phyloP scores from a whole-genome alignment of 805 yeast genomes.

The Monosporozyma aquatica region DNA sequence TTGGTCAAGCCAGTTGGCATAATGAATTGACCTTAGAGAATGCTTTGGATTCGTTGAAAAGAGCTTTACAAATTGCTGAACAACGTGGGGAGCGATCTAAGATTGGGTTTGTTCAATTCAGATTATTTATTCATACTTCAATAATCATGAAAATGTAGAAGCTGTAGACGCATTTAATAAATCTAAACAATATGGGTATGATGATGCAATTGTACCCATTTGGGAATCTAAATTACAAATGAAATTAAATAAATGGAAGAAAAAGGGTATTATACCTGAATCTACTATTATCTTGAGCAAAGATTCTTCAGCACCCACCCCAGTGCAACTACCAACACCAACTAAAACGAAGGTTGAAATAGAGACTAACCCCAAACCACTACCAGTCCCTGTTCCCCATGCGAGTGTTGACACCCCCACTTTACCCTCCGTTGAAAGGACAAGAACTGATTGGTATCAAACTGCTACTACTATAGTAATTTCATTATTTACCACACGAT shows the following conservation, averaged over 20 bases:
- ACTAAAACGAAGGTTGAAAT: not conserved
- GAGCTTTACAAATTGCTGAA: slow-evolving; percentile 37
- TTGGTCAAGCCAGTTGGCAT: slow-evolving; percentile 34
- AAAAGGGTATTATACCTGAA: not conserved
- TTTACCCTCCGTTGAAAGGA: slow-evolving; percentile 10
- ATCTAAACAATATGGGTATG: slow-evolving; percentile 36
- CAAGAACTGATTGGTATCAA: slow-evolving; percentile 70
- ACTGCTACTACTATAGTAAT: slow-evolving; percentile 46
- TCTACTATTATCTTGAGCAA: not conserved
- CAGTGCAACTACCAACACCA: not conserved
- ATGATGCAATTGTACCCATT: slow-evolving; percentile 39
- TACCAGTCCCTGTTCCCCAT: not conserved
- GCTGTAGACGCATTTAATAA: slow-evolving; percentile 37
- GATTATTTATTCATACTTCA: slow-evolving; percentile 41
- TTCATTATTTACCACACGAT: slow-evolving; percentile 60
- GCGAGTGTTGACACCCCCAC: not conserved
- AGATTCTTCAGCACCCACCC: not conserved
- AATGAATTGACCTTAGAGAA: slow-evolving; percentile 36
- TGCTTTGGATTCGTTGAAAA: slow-evolving; percentile 26
- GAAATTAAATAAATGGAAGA: not conserved
- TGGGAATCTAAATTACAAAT: not conserved
- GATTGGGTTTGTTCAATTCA: slow-evolving; percentile 40
- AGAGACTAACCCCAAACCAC: not conserved
- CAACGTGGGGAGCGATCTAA: slow-evolving; percentile 38
- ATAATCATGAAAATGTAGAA: slow-evolving; percentile 33